phyloP scores from a whole-genome alignment of 768 basidiomycete species.

The Mrakia gelida region DNA sequence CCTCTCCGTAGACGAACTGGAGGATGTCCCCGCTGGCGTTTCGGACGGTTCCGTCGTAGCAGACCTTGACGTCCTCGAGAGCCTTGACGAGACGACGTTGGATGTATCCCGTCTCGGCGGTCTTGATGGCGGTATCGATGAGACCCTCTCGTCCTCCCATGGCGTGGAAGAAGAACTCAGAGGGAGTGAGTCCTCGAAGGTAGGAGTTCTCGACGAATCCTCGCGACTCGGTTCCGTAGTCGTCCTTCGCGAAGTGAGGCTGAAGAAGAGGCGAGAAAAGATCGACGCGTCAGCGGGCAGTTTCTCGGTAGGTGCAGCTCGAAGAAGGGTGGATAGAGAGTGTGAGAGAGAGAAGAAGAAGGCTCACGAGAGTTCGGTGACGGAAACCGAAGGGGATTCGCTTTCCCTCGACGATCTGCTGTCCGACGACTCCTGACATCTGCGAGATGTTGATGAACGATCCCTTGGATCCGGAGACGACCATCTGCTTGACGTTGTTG shows the following conservation, averaged over 20 bases:
- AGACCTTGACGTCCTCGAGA: slow-evolving; percentile 92
- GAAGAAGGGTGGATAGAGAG: no score
- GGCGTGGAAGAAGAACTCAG: slow-evolving; percentile 99
- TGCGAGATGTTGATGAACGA: slow-evolving; percentile 98
- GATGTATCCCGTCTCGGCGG: slow-evolving; percentile 98
- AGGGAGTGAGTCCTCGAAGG: slow-evolving; percentile 88
- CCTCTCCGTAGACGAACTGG: slow-evolving; percentile 95
- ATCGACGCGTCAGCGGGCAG: neutral
- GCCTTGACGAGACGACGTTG: slow-evolving; percentile 98
- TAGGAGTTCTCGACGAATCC: slow-evolving; percentile 99
- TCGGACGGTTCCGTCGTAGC: slow-evolving; percentile 95
- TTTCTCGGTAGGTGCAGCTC: neutral
- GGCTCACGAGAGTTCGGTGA: slow-evolving; percentile 67
- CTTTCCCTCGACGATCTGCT: slow-evolving; percentile 95
- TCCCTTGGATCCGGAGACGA: slow-evolving; percentile 96
- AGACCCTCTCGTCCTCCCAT: slow-evolving; percentile 99
- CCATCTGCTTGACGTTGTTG: slow-evolving; percentile 99
- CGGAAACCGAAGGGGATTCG: slow-evolving; percentile 98
- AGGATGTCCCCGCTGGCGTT: slow-evolving; percentile 95
- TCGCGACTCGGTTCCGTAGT: slow-evolving; percentile 94
- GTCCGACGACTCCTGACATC: slow-evolving; percentile 99
- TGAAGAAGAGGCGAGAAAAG: neutral
- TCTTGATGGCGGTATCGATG: slow-evolving; percentile 99
- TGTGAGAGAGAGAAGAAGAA: neutral
- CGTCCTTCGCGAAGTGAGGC: slow-evolving; percentile 97